Conservation (phyloP, 192 early-diverging fungal species). For the Linnemannia elongata region DNA sequence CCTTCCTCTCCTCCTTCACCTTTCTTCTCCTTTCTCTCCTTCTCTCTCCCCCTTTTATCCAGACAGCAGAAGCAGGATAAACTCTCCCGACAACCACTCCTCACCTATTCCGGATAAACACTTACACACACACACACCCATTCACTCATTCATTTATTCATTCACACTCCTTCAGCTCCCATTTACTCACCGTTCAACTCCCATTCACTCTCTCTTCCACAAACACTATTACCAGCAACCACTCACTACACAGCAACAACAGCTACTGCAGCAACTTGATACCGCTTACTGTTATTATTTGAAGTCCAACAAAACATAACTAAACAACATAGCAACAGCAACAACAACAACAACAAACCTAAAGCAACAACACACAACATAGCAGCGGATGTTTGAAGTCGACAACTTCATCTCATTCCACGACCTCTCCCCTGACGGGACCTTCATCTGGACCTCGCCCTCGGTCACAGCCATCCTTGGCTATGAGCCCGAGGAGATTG, state of each 20-base stretch:
- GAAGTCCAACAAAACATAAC: neutral
- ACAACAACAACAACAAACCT: neutral
- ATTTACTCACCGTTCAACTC: neutral
- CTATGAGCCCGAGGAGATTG: constrained; percentile 59
- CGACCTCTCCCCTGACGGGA: constrained; percentile 56
- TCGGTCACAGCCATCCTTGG: constrained; percentile 59
- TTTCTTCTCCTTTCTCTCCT: neutral
- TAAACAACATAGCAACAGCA: neutral
- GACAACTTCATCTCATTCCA: constrained; percentile 64
- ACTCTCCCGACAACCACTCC: too few relatives aligned
- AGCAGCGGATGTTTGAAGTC: constrained; percentile 28
- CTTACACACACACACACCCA: neutral
- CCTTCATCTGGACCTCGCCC: constrained; percentile 57
- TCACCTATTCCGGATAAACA: neutral
- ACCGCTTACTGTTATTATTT: neutral
- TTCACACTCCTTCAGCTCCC: too few relatives aligned
- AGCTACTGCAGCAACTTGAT: too few relatives aligned
- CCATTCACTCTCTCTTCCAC: neutral
- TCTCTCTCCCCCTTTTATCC: too few relatives aligned
- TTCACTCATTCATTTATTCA: too few relatives aligned
- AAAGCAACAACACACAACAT: neutral
- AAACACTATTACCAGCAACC: too few relatives aligned
- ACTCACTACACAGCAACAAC: neutral
- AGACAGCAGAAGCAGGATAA: too few relatives aligned
- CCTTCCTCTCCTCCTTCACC: neutral